Evolutionary conservation across 495 filamentous ascomycete genomes (phyloP).

Genomic region (Amphirosellinia nigrospora): DNA sequence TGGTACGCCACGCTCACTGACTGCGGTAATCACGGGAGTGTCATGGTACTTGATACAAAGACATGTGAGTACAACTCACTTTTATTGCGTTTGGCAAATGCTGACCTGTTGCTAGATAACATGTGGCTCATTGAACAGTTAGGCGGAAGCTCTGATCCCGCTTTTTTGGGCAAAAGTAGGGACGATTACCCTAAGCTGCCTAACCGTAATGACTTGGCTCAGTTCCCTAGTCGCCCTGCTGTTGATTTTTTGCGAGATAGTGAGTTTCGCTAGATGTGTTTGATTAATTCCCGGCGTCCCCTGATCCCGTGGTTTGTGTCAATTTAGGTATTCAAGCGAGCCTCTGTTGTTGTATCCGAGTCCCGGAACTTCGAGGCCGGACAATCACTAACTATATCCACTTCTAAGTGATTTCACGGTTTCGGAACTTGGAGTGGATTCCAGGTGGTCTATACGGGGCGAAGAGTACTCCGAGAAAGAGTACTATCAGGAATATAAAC

Average conservation of each 20-base stretch:
- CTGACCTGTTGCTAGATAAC: background rate
- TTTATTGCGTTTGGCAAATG: background rate
- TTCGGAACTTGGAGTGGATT: background rate
- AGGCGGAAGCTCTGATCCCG: background rate
- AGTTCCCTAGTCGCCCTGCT: background rate
- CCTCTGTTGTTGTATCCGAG: background rate
- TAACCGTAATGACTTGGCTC: background rate
- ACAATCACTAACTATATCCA: background rate
- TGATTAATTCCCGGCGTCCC: background rate
- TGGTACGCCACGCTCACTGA: slow-evolving; percentile 7
- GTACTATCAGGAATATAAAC: background rate
- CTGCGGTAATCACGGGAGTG: slow-evolving; percentile 7
- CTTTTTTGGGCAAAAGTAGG: background rate
- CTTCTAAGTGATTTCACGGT: background rate
- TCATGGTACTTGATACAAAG: slow-evolving; percentile 15
- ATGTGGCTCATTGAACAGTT: slow-evolving; percentile 1
- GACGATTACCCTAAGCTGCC: background rate
- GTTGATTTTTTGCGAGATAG: slow-evolving; percentile 2
- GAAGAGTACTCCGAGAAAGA: background rate
- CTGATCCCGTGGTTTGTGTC: background rate
- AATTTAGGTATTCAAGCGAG: background rate
- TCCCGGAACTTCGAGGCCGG: background rate
- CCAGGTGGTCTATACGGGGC: background rate
- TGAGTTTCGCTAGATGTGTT: background rate
- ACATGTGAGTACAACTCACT: background rate